Percentiles rank a stretch among this genome's conserved stretches.
phyloP scores from a whole-genome alignment of 1,284 basidiomycete genomes.

The Bondarzewia mesenterica region DNA sequence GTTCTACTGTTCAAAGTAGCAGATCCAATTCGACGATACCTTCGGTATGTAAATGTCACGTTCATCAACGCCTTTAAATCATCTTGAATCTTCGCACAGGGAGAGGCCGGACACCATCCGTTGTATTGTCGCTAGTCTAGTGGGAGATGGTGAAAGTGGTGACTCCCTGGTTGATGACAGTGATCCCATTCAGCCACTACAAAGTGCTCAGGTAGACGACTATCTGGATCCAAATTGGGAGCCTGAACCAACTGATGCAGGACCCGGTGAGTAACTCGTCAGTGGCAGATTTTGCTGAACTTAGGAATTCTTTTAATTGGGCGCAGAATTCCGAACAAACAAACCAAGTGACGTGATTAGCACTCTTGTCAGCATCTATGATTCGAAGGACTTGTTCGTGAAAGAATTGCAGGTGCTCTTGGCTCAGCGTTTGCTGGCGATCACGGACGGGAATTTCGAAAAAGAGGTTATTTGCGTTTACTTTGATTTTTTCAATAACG shows the following conservation, averaged over 20 bases:
- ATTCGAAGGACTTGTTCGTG: constrained; percentile 89
- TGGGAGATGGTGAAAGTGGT: constrained; percentile 79
- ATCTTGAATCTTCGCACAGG: constrained; percentile 26
- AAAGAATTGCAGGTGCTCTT: constrained; percentile 88
- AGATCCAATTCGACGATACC: constrained; percentile 81
- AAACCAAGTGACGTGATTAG: constrained; percentile 88
- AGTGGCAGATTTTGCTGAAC: background rate
- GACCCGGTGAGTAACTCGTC: constrained; percentile 52
- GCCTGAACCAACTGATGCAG: constrained; percentile 90
- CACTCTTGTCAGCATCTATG: constrained; percentile 92
- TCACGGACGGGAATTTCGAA: constrained; percentile 76
- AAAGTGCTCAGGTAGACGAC: constrained; percentile 72
- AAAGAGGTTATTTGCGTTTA: constrained; percentile 69
- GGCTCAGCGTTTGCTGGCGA: constrained; percentile 73
- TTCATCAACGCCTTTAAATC: background rate
- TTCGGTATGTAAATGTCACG: constrained; percentile 42
- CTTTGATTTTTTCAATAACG: background rate
- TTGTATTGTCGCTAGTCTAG: constrained; percentile 85
- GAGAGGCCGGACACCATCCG: constrained; percentile 86
- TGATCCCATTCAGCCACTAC: constrained; percentile 67
- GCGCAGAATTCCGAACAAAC: constrained; percentile 77
- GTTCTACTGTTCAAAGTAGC: constrained; percentile 90
- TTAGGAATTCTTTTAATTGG: constrained; percentile 1
- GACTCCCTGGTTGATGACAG: constrained; percentile 76
- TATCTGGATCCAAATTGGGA: constrained; percentile 87